Evolutionary conservation across 495 filamentous ascomycete genomes (phyloP).

Genomic region (Penicillium diatomitis): DNA sequence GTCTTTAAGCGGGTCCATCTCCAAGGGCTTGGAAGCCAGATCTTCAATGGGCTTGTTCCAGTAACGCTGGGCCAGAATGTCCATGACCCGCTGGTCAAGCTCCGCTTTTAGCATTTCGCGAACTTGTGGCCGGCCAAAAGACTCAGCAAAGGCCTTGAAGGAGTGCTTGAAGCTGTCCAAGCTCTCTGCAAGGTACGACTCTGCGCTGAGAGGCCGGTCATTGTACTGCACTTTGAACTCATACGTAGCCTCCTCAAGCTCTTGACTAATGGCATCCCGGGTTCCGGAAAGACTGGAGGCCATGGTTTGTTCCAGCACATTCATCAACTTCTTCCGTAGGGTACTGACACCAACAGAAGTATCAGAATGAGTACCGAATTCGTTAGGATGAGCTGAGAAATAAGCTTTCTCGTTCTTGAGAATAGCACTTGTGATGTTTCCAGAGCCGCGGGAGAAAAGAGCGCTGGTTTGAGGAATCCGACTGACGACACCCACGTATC

Average conservation of each 20-base stretch:
- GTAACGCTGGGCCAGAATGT: slow-evolving; percentile 88
- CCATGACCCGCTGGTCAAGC: slow-evolving; percentile 88
- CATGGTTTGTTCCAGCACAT: slow-evolving; percentile 95
- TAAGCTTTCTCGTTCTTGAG: slow-evolving; percentile 79
- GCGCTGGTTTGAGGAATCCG: slow-evolving; percentile 64
- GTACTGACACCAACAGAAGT: slow-evolving; percentile 75
- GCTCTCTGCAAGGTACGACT: slow-evolving; percentile 91
- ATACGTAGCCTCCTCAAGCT: slow-evolving; percentile 94
- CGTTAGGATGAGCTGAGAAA: slow-evolving; percentile 73
- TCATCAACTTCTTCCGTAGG: slow-evolving; percentile 90
- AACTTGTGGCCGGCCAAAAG: slow-evolving; percentile 84
- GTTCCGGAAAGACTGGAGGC: slow-evolving; percentile 79
- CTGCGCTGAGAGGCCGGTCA: slow-evolving; percentile 85
- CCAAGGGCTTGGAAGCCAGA: slow-evolving; percentile 48
- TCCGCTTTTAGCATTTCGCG: slow-evolving; percentile 83
- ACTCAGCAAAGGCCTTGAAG: slow-evolving; percentile 84
- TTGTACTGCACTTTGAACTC: slow-evolving; percentile 99
- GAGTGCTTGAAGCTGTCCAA: slow-evolving; percentile 96
- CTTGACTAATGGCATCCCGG: slow-evolving; percentile 83
- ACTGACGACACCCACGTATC: slow-evolving; percentile 95
- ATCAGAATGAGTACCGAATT: slow-evolving; percentile 65
- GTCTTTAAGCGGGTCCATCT: slow-evolving; percentile 63
- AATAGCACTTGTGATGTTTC: slow-evolving; percentile 73
- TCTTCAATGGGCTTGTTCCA: slow-evolving; percentile 96
- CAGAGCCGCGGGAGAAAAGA: slow-evolving; percentile 76